Evolutionary conservation across 805 yeast genomes (phyloP).

Genomic region (Schwanniomyces sp.): DNA sequence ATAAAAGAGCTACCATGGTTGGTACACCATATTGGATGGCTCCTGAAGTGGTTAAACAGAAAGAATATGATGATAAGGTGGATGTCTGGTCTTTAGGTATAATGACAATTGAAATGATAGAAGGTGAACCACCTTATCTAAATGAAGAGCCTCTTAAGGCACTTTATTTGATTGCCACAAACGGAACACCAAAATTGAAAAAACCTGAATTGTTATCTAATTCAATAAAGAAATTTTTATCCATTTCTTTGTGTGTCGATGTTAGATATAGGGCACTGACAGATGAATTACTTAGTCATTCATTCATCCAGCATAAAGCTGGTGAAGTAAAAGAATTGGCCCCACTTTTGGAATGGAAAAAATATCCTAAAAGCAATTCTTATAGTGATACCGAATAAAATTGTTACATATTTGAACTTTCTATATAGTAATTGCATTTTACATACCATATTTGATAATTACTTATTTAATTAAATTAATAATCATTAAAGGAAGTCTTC

Average conservation of each 20-base stretch:
- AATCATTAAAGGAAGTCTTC: background rate
- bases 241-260: slow-evolving; percentile 92
- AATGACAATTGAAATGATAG: slow-evolving; percentile 86
- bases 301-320: slow-evolving; percentile 60
- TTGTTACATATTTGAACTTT: background rate
- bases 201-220: slow-evolving; percentile 67
- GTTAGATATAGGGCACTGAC: slow-evolving; percentile 89
- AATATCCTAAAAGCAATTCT: slow-evolving; percentile 9
- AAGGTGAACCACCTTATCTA: slow-evolving; percentile 81
- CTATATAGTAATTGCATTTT: background rate
- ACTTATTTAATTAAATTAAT: background rate
- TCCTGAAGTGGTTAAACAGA: slow-evolving; percentile 78
- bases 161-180: slow-evolving; percentile 71
- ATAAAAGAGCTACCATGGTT: slow-evolving; percentile 81
- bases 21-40: slow-evolving; percentile 94
- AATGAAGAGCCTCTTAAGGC: slow-evolving; percentile 81
- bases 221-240: slow-evolving; percentile 79
- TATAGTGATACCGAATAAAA: slow-evolving; percentile 3
- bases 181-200: slow-evolving; percentile 77
- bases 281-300: slow-evolving; percentile 79
- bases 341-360: slow-evolving; percentile 54
- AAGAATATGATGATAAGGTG: slow-evolving; percentile 78
- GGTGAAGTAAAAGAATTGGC: slow-evolving; percentile 62
- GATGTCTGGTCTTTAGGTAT: slow-evolving; percentile 84
- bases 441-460: background rate